A percentile compares a stretch with the other conserved stretches of the same genome.
phyloP scores from a whole-genome alignment of 208 protist genomes.

The Crithidia bombi region DNA sequence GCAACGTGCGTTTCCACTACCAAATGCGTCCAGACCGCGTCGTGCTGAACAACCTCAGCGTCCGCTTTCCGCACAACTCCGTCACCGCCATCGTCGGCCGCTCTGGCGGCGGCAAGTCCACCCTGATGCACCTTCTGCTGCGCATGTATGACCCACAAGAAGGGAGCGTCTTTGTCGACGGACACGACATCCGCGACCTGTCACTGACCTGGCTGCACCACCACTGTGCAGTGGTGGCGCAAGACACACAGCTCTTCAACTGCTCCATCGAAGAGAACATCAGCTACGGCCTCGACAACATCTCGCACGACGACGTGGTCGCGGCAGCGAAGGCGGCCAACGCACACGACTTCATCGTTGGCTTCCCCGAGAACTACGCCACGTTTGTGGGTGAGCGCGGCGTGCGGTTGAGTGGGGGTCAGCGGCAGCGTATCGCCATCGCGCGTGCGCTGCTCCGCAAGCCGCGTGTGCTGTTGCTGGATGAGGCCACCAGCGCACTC shows the following conservation, averaged over 20 bases:
- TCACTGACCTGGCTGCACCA: slow-evolving; percentile 47
- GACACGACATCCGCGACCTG: slow-evolving; percentile 40
- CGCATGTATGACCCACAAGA: slow-evolving; percentile 77
- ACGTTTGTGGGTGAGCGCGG: slow-evolving; percentile 65
- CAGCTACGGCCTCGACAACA: slow-evolving; percentile 43
- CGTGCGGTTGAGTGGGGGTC: slow-evolving; percentile 91
- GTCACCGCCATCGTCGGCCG: slow-evolving; percentile 70
- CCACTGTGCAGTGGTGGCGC: slow-evolving; percentile 96
- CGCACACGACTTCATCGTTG: slow-evolving; percentile 56
- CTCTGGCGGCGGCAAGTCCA: slow-evolving; percentile 83
- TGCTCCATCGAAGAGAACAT: slow-evolving; percentile 90
- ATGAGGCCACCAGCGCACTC: slow-evolving; percentile 93
- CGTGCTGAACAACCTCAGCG: slow-evolving; percentile 24
- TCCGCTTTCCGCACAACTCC: slow-evolving; percentile 34
- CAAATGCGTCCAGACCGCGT: slow-evolving; percentile 18
- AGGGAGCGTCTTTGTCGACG: slow-evolving; percentile 41
- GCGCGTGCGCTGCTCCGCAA: slow-evolving; percentile 91
- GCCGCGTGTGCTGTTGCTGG: slow-evolving; percentile 85
- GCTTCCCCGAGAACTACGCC: slow-evolving; percentile 49
- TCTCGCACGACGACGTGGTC: slow-evolving; percentile 38
- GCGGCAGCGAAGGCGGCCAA: slow-evolving; percentile 56
- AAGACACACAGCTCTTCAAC: slow-evolving; percentile 96
- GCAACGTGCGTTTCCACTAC: slow-evolving; percentile 57
- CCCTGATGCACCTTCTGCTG: slow-evolving; percentile 65
- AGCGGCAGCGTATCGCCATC: slow-evolving; percentile 95